These are phyloP conservation scores for Termitomyces heimii DNA, from an alignment of 768 basidiomycete genomes.

Conservation along the genomic window DNA sequence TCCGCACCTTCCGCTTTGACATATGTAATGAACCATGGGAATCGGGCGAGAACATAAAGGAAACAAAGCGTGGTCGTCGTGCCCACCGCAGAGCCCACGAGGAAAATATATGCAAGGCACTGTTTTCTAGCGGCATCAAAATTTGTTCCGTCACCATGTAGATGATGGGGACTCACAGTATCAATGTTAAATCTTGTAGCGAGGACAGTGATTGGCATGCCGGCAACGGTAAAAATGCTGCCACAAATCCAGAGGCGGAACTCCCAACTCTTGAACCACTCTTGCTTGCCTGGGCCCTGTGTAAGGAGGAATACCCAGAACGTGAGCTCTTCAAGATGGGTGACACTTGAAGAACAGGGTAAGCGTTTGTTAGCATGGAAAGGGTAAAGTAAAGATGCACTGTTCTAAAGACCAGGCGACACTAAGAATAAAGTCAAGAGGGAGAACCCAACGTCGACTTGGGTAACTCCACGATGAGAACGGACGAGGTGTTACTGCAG, in stretches of 20 bases:
- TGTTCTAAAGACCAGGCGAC: constrained; percentile 73
- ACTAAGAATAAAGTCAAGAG: constrained; percentile 67
- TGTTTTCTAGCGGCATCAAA: constrained; percentile 21
- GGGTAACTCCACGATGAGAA: constrained; percentile 39
- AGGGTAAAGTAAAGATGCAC: constrained; percentile 34
- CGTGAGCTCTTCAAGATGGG: constrained; percentile 78
- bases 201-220: constrained; percentile 67
- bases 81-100: constrained; percentile 62
- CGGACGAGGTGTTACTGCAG: constrained; percentile 54
- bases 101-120: constrained; percentile 72
- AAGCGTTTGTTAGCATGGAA: constrained; percentile 1
- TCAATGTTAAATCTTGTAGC: constrained; percentile 53
- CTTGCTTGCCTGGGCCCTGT: constrained; percentile 62
- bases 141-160: neutral
- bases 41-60: constrained; percentile 63
- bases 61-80: constrained; percentile 65
- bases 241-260: constrained; percentile 68
- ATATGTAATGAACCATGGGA: constrained; percentile 63
- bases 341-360: constrained; percentile 41
- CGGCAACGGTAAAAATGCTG: constrained; percentile 56
- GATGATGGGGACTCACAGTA: constrained; percentile 33
- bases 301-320: constrained; percentile 84
- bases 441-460: constrained; percentile 53
- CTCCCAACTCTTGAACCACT: constrained; percentile 81
- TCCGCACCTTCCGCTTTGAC: constrained; percentile 73